phyloP scores from a whole-genome alignment of 768 basidiomycete genomes.

The Cubamyces lactineus region DNA sequence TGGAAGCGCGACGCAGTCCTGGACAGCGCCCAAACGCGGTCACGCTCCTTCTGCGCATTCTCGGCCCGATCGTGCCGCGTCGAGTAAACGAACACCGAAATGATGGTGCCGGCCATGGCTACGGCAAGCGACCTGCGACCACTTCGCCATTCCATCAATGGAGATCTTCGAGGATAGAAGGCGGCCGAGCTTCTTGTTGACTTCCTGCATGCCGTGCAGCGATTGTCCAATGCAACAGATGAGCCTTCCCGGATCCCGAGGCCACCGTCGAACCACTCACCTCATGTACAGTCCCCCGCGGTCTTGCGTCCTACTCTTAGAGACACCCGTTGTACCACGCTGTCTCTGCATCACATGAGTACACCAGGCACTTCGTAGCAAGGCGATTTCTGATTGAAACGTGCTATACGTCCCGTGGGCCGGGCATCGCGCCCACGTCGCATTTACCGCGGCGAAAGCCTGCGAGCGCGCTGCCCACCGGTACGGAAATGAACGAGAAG shows the following conservation, averaged over 20 bases:
- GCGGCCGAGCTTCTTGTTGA: not conserved
- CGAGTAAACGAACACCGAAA: conserved; percentile 2
- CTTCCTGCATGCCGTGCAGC: not conserved
- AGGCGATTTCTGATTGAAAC: not conserved
- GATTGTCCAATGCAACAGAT: not conserved
- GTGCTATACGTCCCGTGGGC: not conserved
- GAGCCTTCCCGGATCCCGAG: not conserved
- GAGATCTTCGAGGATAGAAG: not conserved
- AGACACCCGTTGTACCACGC: not conserved
- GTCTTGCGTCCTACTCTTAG: not conserved
- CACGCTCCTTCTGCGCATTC: not conserved
- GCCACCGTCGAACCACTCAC: not conserved
- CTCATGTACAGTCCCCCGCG: not conserved
- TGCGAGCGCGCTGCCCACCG: no score
- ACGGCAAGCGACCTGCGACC: not conserved
- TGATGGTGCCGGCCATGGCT: not conserved
- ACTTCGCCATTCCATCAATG: not conserved
- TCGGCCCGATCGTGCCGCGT: conserved; percentile 7
- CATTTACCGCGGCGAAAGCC: not conserved
- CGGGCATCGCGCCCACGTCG: not conserved
- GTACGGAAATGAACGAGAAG: no score
- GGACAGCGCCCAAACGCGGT: conserved; percentile 8
- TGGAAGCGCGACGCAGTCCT: conserved; percentile 6
- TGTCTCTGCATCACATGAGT: not conserved
- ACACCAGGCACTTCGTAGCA: not conserved